Conservation (phyloP, 352 stramenopile species). For the Aphanomyces cochlioides region DNA sequence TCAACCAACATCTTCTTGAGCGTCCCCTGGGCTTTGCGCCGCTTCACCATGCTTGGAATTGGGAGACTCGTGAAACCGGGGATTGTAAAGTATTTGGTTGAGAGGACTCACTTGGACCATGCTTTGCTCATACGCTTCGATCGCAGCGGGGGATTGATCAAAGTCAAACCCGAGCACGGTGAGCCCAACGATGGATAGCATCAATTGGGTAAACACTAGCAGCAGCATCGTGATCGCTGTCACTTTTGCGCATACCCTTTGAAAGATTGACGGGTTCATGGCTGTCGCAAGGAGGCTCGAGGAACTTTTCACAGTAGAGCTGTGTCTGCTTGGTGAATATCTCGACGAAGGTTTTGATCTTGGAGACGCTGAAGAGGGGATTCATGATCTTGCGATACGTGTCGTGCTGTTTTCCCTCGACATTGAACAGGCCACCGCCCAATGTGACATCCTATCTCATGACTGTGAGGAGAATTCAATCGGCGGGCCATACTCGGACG, state of each 20-base stretch:
- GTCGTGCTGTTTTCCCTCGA: neutral
- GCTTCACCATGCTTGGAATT: neutral
- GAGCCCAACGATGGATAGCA: neutral
- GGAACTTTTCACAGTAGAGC: neutral
- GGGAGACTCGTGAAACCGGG: neutral
- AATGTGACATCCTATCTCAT: neutral
- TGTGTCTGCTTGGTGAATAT: neutral
- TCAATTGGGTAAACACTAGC: neutral
- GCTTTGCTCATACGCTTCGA: neutral
- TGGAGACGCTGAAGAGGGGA: neutral
- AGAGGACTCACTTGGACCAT: neutral
- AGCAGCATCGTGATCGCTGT: neutral
- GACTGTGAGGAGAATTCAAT: neutral
- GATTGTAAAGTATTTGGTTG: neutral
- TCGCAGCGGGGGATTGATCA: neutral
- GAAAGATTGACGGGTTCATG: neutral
- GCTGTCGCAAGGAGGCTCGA: neutral
- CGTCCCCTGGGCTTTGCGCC: neutral
- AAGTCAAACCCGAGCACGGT: constrained; percentile 4
- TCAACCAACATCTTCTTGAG: neutral
- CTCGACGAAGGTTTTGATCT: neutral
- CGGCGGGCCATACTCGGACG: neutral
- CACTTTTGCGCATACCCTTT: neutral
- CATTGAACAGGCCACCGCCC: neutral
- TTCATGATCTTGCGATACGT: neutral